A percentile compares a stretch with the other conserved stretches of the same genome.
Conservation (phyloP, 805 yeast species). For the Cyberlindnera mississippiensis region DNA sequence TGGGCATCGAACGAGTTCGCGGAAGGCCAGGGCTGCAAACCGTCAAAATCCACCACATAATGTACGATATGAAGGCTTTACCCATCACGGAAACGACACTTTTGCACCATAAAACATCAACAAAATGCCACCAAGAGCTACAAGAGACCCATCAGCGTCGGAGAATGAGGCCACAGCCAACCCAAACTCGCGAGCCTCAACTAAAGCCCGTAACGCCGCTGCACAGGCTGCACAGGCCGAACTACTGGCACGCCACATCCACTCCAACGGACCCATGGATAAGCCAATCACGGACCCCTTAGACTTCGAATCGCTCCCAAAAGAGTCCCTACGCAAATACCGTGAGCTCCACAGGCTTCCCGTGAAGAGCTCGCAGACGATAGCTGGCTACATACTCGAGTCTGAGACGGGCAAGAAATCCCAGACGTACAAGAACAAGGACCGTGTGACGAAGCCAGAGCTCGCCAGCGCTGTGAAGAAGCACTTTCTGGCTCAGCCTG, state of each 20-base stretch:
- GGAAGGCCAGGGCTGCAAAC: no score
- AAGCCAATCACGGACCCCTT: constrained; percentile 48
- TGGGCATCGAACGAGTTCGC: no score
- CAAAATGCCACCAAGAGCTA: constrained; percentile 27
- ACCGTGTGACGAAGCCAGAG: constrained; percentile 53
- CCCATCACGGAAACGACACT: background rate
- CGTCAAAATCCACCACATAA: no score
- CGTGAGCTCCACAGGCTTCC: constrained; percentile 53
- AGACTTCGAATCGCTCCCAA: constrained; percentile 65
- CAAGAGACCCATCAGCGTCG: constrained; percentile 25
- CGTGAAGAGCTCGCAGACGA: constrained; percentile 57
- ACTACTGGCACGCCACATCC: constrained; percentile 59
- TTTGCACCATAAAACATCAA: background rate
- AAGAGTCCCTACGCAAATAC: constrained; percentile 65
- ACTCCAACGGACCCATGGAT: constrained; percentile 70
- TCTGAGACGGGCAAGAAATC: constrained; percentile 75
- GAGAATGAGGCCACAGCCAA: constrained; percentile 21
- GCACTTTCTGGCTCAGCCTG: constrained; percentile 59
- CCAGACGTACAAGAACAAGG: constrained; percentile 34
- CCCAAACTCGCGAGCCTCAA: constrained; percentile 39
- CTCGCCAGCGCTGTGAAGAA: constrained; percentile 57
- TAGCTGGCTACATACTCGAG: constrained; percentile 65
- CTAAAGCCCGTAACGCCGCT: constrained; percentile 56
- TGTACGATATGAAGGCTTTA: no score
- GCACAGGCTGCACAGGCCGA: constrained; percentile 70